These are phyloP conservation scores for Hygrophoropsis aurantiaca DNA, from an alignment of 768 basidiomycete genomes.

Conservation along the genomic window DNA sequence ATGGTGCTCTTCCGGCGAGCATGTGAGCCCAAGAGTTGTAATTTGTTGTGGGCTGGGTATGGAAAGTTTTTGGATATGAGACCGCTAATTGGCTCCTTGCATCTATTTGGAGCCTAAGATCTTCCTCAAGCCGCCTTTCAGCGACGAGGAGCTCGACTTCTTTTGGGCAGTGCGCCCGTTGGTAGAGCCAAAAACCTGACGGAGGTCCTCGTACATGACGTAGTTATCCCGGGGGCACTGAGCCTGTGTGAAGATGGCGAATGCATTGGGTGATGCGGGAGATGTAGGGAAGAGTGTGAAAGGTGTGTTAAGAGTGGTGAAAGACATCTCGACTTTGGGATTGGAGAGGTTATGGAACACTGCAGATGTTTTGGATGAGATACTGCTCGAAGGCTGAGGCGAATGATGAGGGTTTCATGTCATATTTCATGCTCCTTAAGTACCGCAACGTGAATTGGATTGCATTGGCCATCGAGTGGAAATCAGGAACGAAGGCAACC, in stretches of 20 bases:
- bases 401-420: not conserved
- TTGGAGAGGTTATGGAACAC: not conserved
- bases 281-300: conserved; percentile 22
- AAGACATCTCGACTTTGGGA: conserved; percentile 33
- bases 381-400: conserved; percentile 4
- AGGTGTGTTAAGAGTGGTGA: conserved; percentile 22
- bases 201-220: conserved; percentile 38
- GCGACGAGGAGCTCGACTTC: conserved; percentile 7
- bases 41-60: too few species aligned
- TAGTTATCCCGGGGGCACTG: conserved; percentile 40
- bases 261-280: conserved; percentile 29
- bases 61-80: too few species aligned
- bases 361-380: conserved; percentile 3
- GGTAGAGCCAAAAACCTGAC: conserved; percentile 20
- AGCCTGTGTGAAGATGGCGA: conserved; percentile 35
- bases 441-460: conserved; percentile 1
- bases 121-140: conserved; percentile 11
- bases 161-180: conserved; percentile 9
- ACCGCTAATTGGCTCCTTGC: too few species aligned
- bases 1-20: too few species aligned
- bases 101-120: conserved; percentile 5
- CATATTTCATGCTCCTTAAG: conserved; percentile 9
- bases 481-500: conserved; percentile 1
- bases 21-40: too few species aligned
- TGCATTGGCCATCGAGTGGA: conserved; percentile 5